Base-by-base conservation (phyloP, 306 rosid genomes). In the Gillenia trifoliata region DNA sequence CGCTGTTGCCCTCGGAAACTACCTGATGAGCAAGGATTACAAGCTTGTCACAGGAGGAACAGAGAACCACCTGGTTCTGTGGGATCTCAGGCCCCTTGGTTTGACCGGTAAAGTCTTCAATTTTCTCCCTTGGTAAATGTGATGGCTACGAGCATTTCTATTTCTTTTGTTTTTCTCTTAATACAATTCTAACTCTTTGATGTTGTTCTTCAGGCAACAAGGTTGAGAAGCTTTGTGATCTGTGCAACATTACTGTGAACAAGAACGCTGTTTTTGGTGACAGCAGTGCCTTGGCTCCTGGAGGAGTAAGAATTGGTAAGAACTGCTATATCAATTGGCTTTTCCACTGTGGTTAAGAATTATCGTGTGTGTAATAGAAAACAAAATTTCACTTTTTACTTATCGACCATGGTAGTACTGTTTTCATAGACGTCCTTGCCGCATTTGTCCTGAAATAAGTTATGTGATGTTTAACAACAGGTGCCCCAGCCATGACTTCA, bases 71-170 rank as follows among this genome's bases (percentile, higher is more conserved):
- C 97, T 91, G 75, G 97, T 93, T 80, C 86, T 93, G 78, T 93
- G 98, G 98, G 98, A 93, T 89, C 98, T 93, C 75, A 89, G 96
- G 65, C 98, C 98, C 73, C 90, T 93, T 75, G 97, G 98, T 62
- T 85, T 93, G 89, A 93, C 98, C 0, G 98, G 98, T 93, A 86
- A 80, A 45, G 1, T 43, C 12, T 47, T 11, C 4, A 47, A 30
- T 30, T 55, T n/a, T 71, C 20, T 41, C 3, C 1, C 4, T 8
- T 12, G 6, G 2, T 28, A 23, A 64, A n/a, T 9, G 9, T 50
- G 40, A 23, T 71, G 34, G 1, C 25, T 8, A 57, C 11, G 0
- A 2, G 23, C 15, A 17, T 9, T 2, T 22, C 11, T n/a, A 0
- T 25, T 41, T 15, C 19, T 26, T 55, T 28, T 31, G 8, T 26